Evolutionary conservation across 768 basidiomycete genomes (phyloP).

Genomic region (Podaxis sp.): DNA sequence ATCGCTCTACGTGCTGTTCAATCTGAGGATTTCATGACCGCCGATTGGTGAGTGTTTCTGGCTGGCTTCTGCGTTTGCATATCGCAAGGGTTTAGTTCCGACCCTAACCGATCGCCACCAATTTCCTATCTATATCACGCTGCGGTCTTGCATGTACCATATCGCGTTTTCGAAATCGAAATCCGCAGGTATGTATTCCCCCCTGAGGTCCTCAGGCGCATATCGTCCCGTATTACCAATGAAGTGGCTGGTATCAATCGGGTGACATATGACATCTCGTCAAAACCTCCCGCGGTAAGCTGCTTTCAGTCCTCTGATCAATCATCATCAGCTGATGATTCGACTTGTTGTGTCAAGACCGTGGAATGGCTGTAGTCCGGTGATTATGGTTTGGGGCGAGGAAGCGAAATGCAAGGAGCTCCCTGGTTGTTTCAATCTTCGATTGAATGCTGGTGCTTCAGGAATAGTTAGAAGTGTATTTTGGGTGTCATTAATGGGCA

Average conservation of each 20-base stretch:
- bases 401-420: neutral
- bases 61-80: neutral
- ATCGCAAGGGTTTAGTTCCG: neutral
- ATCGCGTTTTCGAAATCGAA: constrained; percentile 6
- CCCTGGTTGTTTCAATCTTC: too few relatives aligned
- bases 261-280: constrained; percentile 94
- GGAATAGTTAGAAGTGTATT: neutral
- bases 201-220: constrained; percentile 77
- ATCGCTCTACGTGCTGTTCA: constrained; percentile 93
- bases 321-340: constrained; percentile 11
- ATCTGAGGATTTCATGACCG: constrained; percentile 99
- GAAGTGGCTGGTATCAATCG: constrained; percentile 96
- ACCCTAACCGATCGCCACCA: neutral
- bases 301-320: constrained; percentile 9
- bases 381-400: constrained; percentile 2
- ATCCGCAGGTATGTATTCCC: constrained; percentile 90
- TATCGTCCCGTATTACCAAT: constrained; percentile 96
- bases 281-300: constrained; percentile 90
- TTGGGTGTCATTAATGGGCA: neutral
- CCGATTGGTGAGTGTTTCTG: constrained; percentile 77
- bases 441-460: neutral
- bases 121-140: constrained; percentile 4
- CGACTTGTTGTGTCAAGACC: constrained; percentile 27
- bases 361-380: constrained; percentile 42
- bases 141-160: constrained; percentile 17